Base-by-base conservation (phyloP, 2,329 filamentous ascomycete species). In the Fonsecaea nubica region DNA sequence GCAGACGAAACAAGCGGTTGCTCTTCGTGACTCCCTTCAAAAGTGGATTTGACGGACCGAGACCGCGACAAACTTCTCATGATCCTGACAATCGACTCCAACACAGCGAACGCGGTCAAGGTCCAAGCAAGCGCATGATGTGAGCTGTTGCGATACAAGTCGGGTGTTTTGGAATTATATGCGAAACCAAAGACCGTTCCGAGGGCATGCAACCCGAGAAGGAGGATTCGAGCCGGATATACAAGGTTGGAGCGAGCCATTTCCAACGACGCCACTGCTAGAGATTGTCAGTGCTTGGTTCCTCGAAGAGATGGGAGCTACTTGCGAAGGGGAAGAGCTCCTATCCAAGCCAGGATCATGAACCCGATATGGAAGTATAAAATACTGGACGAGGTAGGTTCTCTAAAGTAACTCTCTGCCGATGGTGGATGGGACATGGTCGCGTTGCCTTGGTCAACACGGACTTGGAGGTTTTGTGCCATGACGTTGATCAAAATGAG, bases 111-210 rank as follows among this genome's bases (percentile, higher is more conserved):
- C n/a, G 30, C 54, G 36, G 59, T 45, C 42, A 66, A 42, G 12
- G 38, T 42, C 38, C 38, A 66, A 10, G 13, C 58, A 53, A 66
- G 21, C 2, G 18, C 10, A 42, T 50, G 56, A 55, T 67, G 60
- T 60, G 55, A 42, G 45, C 18, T 59, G 9, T 54, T 45, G 32
- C 30, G 64, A 64, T 63, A 63, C 45, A 67, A 48, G 45, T 59
- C 50, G 8, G 64, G 60, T n/a, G 59, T 67, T 36, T 52, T 64
- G 45, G 35, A 32, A 13, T 63, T 64, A 30, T 63, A 67, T 45
- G 50, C 61, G 13, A 59, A 32, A 36, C 64, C 60, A 56, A 67
- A 56, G 36, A 63, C 33, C 5, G 45, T 60, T 9, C 64, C 60
- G 3, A 59, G 18, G 30, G 32, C 64, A 18, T 63, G 38, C 61